Evolutionary conservation across 2,329 filamentous ascomycete genomes (phyloP).

Genomic region (Aureobasidium sp.): DNA sequence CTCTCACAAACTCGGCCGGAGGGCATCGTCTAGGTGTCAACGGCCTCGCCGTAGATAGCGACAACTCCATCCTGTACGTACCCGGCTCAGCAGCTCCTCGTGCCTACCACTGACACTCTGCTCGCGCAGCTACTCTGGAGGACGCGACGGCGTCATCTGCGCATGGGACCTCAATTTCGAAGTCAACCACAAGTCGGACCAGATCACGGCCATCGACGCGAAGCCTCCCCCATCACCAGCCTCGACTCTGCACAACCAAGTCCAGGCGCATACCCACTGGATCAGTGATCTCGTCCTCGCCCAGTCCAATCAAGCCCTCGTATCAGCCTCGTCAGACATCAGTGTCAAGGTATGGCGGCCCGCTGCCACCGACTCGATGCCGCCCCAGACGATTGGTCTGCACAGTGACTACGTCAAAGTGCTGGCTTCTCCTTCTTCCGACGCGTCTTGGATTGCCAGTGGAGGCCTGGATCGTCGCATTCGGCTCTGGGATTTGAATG

Average conservation of each 20-base stretch:
- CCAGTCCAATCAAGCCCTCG: slow-evolving; percentile 66
- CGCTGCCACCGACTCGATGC: slow-evolving; percentile 50
- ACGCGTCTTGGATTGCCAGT: slow-evolving; percentile 81
- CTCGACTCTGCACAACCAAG: slow-evolving; percentile 52
- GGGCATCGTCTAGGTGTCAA: slow-evolving; percentile 93
- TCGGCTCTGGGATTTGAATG: slow-evolving; percentile 86
- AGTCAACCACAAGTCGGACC: slow-evolving; percentile 34
- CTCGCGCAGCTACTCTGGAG: slow-evolving; percentile 74
- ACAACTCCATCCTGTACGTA: slow-evolving; percentile 76
- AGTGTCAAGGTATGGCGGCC: slow-evolving; percentile 92
- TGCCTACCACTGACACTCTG: slow-evolving; percentile 16
- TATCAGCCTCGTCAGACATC: slow-evolving; percentile 88
- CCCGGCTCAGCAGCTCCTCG: neutral
- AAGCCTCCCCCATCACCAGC: slow-evolving; percentile 28
- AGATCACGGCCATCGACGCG: slow-evolving; percentile 26
- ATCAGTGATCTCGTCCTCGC: slow-evolving; percentile 86
- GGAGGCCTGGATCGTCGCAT: slow-evolving; percentile 90
- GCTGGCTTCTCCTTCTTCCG: slow-evolving; percentile 64
- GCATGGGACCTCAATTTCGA: slow-evolving; percentile 85
- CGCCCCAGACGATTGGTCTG: slow-evolving; percentile 74
- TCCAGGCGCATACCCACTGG: slow-evolving; percentile 88
- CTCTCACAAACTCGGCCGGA: slow-evolving; percentile 63
- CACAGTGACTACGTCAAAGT: slow-evolving; percentile 97
- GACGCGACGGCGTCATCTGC: slow-evolving; percentile 90
- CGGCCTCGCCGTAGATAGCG: slow-evolving; percentile 77